Evolutionary conservation across 2,329 filamentous ascomycete species (phyloP).

Genomic region (Beauveria brongniartii): DNA sequence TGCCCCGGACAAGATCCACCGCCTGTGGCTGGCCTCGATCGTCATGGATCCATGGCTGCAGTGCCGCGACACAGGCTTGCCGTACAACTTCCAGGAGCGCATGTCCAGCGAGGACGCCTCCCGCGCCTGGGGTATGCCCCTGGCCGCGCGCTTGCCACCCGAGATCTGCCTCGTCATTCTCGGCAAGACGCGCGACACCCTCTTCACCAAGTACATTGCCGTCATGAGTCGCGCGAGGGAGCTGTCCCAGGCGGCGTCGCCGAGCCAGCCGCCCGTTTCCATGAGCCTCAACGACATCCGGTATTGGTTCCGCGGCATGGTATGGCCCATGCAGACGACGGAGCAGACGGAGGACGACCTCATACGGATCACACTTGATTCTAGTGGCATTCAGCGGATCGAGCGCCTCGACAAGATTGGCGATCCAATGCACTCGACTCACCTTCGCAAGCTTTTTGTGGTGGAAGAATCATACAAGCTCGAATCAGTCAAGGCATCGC

Average conservation of each 20-base stretch:
- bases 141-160: not conserved
- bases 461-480: not conserved
- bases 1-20: constrained; percentile 1
- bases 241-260: not conserved
- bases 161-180: constrained; percentile 2
- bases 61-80: not conserved
- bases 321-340: not conserved
- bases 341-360: not conserved
- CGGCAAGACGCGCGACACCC: not conserved
- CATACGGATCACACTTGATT: constrained; percentile 1
- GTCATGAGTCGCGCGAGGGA: constrained; percentile 1
- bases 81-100: not conserved
- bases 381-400: constrained; percentile 2
- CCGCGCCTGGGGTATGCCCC: not conserved
- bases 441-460: not conserved
- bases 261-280: not conserved
- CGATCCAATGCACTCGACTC: not conserved
- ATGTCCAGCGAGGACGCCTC: not conserved
- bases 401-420: not conserved
- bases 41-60: constrained; percentile 5
- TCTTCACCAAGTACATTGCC: constrained; percentile 2
- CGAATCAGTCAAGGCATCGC: not conserved
- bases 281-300: not conserved
- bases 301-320: constrained; percentile 2
- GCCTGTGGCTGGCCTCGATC: not conserved